phyloP scores from a whole-genome alignment of 441 rosid genomes.

The Aquilaria agallochum region DNA sequence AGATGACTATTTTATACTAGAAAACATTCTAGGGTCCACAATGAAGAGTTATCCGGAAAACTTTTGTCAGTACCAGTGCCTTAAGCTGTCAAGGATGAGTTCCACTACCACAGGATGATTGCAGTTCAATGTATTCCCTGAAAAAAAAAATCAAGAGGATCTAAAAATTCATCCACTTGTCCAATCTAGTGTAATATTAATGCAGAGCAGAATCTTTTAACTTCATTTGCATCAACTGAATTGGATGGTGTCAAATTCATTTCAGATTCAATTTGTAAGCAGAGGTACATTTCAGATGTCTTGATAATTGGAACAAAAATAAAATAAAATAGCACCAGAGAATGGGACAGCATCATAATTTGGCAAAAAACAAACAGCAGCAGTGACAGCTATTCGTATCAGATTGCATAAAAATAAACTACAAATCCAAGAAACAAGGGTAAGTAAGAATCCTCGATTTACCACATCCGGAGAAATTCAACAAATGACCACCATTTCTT shows the following conservation, averaged over 20 bases:
- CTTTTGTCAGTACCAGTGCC: constrained; percentile 71
- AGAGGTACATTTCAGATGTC: too few species aligned
- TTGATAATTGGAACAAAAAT: too few species aligned
- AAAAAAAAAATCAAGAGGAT: constrained; percentile 20
- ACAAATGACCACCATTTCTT: constrained; percentile 47
- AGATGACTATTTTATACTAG: too few species aligned
- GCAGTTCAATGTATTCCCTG: constrained; percentile 95
- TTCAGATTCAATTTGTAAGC: too few species aligned
- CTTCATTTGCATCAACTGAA: constrained; percentile 10
- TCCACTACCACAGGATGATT: constrained; percentile 96
- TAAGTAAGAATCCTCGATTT: constrained; percentile 19
- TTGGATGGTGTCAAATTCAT: neutral
- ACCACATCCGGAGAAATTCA: constrained; percentile 95
- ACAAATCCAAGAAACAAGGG: too few species aligned
- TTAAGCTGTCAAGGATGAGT: constrained; percentile 83
- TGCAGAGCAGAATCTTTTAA: constrained; percentile 1
- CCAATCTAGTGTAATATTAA: constrained; percentile 7
- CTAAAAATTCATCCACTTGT: constrained; percentile 4
- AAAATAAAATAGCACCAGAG: too few species aligned
- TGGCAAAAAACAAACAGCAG: too few species aligned
- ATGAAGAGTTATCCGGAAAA: constrained; percentile 2
- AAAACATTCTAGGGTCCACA: neutral
- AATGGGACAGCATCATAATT: too few species aligned
- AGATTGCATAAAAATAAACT: too few species aligned
- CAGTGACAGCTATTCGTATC: too few species aligned